phyloP scores from a whole-genome alignment of 306 rosid species.

The Lathyrus oleraceus region DNA sequence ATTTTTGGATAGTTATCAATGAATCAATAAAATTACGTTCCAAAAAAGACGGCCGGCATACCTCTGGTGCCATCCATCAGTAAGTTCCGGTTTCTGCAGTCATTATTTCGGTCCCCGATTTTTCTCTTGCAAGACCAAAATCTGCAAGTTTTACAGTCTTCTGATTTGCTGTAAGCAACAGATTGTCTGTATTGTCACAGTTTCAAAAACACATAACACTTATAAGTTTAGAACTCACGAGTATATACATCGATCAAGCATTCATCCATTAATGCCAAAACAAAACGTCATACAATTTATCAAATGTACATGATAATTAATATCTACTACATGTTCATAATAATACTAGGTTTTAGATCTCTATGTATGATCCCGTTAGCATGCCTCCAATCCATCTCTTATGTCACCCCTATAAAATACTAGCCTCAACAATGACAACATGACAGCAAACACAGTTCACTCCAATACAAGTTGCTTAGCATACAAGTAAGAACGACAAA shows the following conservation, averaged over 20 bases:
- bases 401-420: no score
- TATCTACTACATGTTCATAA: neutral
- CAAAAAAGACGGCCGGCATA: slow-evolving; percentile 37
- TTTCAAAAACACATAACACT: slow-evolving; percentile 3
- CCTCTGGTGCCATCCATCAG: slow-evolving; percentile 99
- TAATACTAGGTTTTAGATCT: slow-evolving; percentile 93
- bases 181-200: slow-evolving; percentile 68
- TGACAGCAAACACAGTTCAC: neutral
- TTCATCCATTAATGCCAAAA: no score
- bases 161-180: slow-evolving; percentile 82
- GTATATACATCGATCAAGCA: no score
- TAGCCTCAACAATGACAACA: neutral
- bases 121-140: slow-evolving; percentile 97
- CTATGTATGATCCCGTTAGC: slow-evolving; percentile 97
- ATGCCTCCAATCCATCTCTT: slow-evolving; percentile 97
- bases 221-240: slow-evolving; percentile 3
- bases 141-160: slow-evolving; percentile 92
- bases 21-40: neutral
- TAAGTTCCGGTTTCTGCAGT: slow-evolving; percentile 97
- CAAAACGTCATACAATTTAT: slow-evolving; percentile 3
- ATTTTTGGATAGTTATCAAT: neutral
- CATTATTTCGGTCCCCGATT: slow-evolving; percentile 96
- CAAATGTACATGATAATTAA: neutral
- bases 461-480: slow-evolving; percentile 15
- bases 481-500: neutral